Conservation (phyloP, 257 asterid species). For the Primulina huaijiensis region DNA sequence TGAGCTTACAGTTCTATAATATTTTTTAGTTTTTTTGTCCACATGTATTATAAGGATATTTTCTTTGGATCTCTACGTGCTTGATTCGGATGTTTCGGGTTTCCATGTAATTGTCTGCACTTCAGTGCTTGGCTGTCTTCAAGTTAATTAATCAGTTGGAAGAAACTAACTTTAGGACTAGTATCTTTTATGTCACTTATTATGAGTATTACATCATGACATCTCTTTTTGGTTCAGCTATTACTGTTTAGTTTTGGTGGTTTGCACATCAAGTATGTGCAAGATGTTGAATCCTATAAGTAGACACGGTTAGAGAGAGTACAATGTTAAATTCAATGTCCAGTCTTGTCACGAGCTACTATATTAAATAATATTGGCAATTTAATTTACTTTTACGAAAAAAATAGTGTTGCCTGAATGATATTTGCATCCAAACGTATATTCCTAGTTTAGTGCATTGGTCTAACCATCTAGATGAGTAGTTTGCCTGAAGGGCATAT, state of each 20-base stretch:
- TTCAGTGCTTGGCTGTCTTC: neutral
- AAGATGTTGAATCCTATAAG: neutral
- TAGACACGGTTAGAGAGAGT: neutral
- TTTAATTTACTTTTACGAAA: no score
- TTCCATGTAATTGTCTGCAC: neutral
- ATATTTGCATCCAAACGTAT: neutral
- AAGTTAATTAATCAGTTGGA: conserved; percentile 1
- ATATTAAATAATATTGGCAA: neutral
- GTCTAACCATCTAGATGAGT: conserved; percentile 5
- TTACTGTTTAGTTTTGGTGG: conserved; percentile 3
- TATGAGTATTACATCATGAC: neutral
- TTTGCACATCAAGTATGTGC: conserved; percentile 10
- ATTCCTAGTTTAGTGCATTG: conserved; percentile 3
- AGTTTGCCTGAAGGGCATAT: conserved; percentile 18
- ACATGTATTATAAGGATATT: neutral
- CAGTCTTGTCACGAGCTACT: neutral
- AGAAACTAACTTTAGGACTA: neutral
- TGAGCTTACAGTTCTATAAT: conserved; percentile 38
- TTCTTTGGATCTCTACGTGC: neutral
- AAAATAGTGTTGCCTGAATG: no score
- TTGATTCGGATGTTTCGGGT: neutral
- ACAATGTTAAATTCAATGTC: neutral
- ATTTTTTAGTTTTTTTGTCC: neutral
- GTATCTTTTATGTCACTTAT: conserved; percentile 2
- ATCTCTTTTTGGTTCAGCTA: neutral